Evolutionary conservation across 2,329 filamentous ascomycete genomes (phyloP).

Genomic region (Immersiporthe knoxdaviesiana): DNA sequence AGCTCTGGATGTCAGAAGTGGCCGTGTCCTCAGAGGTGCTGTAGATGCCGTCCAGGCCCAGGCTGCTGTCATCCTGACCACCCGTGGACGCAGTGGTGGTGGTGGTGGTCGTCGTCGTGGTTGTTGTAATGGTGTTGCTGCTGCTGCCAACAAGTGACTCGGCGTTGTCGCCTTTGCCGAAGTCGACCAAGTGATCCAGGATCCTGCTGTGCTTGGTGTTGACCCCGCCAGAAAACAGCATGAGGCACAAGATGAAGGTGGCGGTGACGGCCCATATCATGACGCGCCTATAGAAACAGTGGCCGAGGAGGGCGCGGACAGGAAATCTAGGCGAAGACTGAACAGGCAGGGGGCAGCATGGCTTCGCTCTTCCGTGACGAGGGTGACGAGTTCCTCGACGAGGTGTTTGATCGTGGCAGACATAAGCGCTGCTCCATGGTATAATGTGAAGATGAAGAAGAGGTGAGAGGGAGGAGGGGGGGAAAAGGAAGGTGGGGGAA

Average conservation of each 20-base stretch:
- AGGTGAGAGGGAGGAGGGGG: not conserved
- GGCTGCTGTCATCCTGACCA: not conserved
- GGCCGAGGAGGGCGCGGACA: constrained; percentile 51
- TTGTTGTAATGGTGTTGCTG: constrained; percentile 10
- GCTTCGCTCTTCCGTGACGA: constrained; percentile 22
- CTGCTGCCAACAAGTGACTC: constrained; percentile 10
- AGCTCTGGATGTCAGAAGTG: constrained; percentile 4
- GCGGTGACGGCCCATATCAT: constrained; percentile 53
- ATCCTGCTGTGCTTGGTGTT: constrained; percentile 32
- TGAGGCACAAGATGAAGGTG: constrained; percentile 45
- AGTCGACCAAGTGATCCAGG: constrained; percentile 31
- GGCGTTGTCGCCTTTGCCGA: constrained; percentile 28
- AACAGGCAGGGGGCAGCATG: constrained; percentile 27
- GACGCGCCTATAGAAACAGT: constrained; percentile 57
- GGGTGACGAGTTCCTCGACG: constrained; percentile 26
- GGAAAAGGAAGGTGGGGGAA: no score
- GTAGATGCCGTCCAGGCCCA: not conserved
- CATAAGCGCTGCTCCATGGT: constrained; percentile 26
- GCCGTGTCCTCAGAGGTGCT: not conserved
- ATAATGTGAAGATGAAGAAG: not conserved
- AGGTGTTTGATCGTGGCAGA: constrained; percentile 20
- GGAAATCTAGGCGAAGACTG: constrained; percentile 36
- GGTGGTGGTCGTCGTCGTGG: not conserved
- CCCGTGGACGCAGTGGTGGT: not conserved
- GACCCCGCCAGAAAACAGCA: constrained; percentile 43